Evolutionary conservation across 345 rosid genomes (phyloP).

Genomic region (Syzygium jambos): DNA sequence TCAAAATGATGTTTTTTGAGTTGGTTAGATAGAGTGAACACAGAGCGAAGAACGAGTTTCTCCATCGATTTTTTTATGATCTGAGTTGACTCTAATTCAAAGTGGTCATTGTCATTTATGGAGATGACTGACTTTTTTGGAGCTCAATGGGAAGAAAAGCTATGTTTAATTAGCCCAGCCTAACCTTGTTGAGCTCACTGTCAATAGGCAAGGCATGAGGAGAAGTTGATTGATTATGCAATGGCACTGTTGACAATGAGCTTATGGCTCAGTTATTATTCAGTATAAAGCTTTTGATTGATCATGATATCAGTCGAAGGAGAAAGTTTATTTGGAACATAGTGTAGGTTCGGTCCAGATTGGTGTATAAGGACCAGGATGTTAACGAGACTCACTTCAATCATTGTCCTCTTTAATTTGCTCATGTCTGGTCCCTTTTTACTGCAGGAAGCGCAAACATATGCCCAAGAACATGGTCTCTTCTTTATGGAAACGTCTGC

Average conservation of each 20-base stretch:
- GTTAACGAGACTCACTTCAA: background rate
- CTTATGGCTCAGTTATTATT: background rate
- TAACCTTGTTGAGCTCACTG: background rate
- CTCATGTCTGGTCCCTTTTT: background rate
- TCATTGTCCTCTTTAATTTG: background rate
- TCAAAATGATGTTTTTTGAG: background rate
- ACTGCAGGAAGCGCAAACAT: constrained; percentile 75
- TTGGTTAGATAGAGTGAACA: background rate
- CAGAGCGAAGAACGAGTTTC: background rate
- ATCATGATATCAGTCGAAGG: background rate
- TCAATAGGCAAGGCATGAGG: background rate
- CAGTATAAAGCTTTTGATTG: background rate
- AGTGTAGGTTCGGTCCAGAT: background rate
- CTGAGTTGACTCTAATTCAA: background rate
- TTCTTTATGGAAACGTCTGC: constrained; percentile 99
- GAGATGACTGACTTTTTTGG: background rate
- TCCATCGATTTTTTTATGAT: background rate
- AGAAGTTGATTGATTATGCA: background rate
- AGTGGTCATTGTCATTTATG: background rate
- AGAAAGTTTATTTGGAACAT: background rate
- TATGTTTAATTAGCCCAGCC: background rate
- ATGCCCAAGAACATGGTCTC: constrained; percentile 81
- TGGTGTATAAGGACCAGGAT: background rate
- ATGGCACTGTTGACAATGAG: background rate
- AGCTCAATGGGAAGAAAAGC: background rate